A percentile compares a stretch with the other conserved stretches of the same genome.
These are phyloP conservation scores for Stephania japonica DNA, from an alignment of 164 flowering plant species.

Conservation along the genomic window DNA sequence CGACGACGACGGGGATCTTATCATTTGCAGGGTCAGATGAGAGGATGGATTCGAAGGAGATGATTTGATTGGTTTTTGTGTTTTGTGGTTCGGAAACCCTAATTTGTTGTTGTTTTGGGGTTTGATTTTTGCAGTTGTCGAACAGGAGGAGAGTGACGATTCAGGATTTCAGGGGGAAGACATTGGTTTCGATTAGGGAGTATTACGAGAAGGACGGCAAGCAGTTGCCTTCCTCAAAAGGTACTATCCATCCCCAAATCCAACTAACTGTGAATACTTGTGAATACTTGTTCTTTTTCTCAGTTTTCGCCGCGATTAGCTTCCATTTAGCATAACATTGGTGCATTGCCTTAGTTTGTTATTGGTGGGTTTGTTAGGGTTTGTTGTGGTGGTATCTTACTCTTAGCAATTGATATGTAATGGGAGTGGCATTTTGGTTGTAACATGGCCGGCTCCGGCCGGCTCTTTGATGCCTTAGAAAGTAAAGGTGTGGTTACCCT, in stretches of 20 bases:
- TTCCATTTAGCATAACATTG: not conserved
- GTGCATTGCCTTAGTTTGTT: not conserved
- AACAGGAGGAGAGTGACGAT: constrained; percentile 77
- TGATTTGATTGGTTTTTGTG: no score
- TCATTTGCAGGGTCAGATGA: constrained; percentile 65
- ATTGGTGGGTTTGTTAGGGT: not conserved
- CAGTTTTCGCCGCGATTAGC: not conserved
- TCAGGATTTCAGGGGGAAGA: constrained; percentile 79
- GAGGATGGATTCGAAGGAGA: no score
- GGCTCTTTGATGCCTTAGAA: no score
- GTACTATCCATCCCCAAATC: constrained; percentile 23
- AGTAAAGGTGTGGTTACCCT: no score
- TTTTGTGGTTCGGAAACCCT: no score
- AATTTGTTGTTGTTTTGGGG: no score
- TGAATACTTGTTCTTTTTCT: not conserved
- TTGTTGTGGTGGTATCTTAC: not conserved
- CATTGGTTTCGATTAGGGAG: constrained; percentile 86
- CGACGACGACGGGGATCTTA: constrained; percentile 78
- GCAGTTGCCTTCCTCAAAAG: constrained; percentile 78
- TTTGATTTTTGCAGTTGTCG: constrained; percentile 46
- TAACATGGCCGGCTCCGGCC: not conserved
- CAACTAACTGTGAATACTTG: not conserved
- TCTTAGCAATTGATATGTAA: not conserved
- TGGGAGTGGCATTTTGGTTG: not conserved
- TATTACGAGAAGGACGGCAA: constrained; percentile 70